Percentiles rank a stretch among this genome's conserved stretches.
phyloP scores from a whole-genome alignment of 495 filamentous ascomycete genomes.

The Xylaria curta region DNA sequence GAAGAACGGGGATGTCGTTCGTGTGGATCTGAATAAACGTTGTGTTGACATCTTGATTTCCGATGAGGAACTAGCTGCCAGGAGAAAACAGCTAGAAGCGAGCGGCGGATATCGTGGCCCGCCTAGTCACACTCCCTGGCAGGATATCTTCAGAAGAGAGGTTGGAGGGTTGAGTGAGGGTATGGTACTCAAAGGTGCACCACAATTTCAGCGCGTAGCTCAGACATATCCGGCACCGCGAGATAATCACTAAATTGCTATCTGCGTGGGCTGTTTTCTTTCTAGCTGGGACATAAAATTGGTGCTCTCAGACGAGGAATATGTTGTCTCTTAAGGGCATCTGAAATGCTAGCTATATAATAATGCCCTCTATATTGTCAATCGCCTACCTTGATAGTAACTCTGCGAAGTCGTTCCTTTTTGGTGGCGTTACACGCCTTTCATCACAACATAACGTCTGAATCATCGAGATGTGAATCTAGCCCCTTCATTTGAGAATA shows the following conservation, averaged over 20 bases:
- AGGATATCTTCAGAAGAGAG: conserved; percentile 29
- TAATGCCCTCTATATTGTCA: background rate
- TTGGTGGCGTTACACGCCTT: no score
- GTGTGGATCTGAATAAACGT: conserved; percentile 62
- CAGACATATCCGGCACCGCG: conserved; percentile 50
- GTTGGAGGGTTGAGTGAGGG: conserved; percentile 58
- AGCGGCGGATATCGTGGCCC: conserved; percentile 24
- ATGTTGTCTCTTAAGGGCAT: background rate
- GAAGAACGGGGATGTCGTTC: conserved; percentile 59
- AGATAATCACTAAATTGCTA: conserved; percentile 55
- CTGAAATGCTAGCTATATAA: background rate
- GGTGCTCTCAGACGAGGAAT: background rate
- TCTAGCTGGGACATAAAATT: background rate
- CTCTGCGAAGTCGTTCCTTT: no score
- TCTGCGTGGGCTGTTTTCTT: background rate
- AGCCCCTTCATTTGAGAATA: no score
- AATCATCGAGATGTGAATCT: no score
- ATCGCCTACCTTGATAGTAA: background rate
- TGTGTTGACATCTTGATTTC: conserved; percentile 60
- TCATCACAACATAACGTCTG: no score
- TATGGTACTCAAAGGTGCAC: conserved; percentile 58
- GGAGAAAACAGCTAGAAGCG: conserved; percentile 18
- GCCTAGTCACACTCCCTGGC: conserved; percentile 29
- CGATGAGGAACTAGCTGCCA: conserved; percentile 30
- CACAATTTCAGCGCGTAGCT: conserved; percentile 60